Percentiles rank a stretch among this genome's conserved stretches.
phyloP scores from a whole-genome alignment of 345 rosid genomes.

The Boechera divaricarpa region DNA sequence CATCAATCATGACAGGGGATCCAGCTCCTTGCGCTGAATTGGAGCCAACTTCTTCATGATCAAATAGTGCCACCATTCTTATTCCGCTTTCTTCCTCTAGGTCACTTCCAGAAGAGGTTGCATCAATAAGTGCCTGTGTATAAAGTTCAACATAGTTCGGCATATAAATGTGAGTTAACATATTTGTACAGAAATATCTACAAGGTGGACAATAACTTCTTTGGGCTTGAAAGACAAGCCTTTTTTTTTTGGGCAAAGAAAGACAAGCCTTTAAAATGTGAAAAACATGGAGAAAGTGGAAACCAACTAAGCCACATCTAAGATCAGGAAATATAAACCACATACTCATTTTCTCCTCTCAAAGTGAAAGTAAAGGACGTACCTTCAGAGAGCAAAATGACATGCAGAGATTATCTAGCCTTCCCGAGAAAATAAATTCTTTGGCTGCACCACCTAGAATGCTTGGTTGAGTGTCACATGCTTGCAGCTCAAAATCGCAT shows the following conservation, averaged over 20 bases:
- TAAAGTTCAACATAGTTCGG: background rate
- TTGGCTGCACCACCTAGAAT: slow-evolving; percentile 79
- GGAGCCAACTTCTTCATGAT: slow-evolving; percentile 98
- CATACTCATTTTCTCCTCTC: slow-evolving; percentile 5
- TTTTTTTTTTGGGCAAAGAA: background rate
- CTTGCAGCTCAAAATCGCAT: slow-evolving; percentile 95
- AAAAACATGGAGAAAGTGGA: slow-evolving; percentile 5
- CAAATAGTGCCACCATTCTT: slow-evolving; percentile 95
- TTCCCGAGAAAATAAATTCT: slow-evolving; percentile 92
- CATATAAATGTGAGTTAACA: background rate
- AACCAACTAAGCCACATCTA: background rate
- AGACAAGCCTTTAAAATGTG: background rate
- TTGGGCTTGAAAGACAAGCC: background rate
- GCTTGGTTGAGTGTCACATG: slow-evolving; percentile 96
- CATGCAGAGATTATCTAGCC: slow-evolving; percentile 99
- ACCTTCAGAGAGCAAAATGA: slow-evolving; percentile 95
- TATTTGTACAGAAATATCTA: background rate
- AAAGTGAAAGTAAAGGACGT: slow-evolving; percentile 1
- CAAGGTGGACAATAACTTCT: background rate
- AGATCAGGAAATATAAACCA: background rate
- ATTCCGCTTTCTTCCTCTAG: slow-evolving; percentile 83
- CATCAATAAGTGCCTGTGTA: slow-evolving; percentile 78
- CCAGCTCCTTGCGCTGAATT: slow-evolving; percentile 97
- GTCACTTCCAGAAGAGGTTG: slow-evolving; percentile 68
- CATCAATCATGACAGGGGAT: slow-evolving; percentile 95